Base-by-base conservation (phyloP, 2,329 filamentous ascomycete genomes). In the Alternaria viburni region DNA sequence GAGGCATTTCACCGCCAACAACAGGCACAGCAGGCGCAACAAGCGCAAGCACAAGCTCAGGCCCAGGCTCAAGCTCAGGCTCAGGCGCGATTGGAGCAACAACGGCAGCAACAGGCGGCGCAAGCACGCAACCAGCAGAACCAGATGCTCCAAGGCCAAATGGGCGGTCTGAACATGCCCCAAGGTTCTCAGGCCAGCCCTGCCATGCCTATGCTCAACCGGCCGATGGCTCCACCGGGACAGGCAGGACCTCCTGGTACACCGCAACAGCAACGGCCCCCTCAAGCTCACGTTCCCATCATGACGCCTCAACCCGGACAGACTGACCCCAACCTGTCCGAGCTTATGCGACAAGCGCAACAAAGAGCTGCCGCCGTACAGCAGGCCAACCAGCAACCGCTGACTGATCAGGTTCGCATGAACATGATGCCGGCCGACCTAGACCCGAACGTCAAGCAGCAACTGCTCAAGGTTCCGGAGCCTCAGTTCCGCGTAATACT, bases 191-290 rank as follows among this genome's bases (percentile, higher is more conserved):
- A 82, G 67, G 59, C 82, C 82, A 32, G 81, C 80, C 5, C 85
- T 85, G 83, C 79, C 81, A 2, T 62, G 60, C 44, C 60, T 54
- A 83, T 83, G 78, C 77, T 86, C 21, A 86, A 82, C 30, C 78
- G 81, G 17, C 82, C 83, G 2, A 83, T 86, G 77, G 77, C 73
- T 41, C 81, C 82, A 51, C 82, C 83, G 11, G 82, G 81, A 4
- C 83, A 84, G 62, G 73, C 77, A 51, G 76, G 70, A n/a, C 64
- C 67, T 30, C 71, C 70, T n/a, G 67, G 69, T 8, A 78, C 78
- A 10, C 75, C 78, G 9, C 77, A 79, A 56, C 78, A 77, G 61
- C 72, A 57, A 47, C 55, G 74, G 6, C 77, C 75, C n/a, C 76
- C 76, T 26, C 76, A 79, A 57, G 70, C 73, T 12, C 73, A 77